These are phyloP conservation scores for Tephrocybe rancida DNA, from an alignment of 768 basidiomycete genomes.

Conservation along the genomic window DNA sequence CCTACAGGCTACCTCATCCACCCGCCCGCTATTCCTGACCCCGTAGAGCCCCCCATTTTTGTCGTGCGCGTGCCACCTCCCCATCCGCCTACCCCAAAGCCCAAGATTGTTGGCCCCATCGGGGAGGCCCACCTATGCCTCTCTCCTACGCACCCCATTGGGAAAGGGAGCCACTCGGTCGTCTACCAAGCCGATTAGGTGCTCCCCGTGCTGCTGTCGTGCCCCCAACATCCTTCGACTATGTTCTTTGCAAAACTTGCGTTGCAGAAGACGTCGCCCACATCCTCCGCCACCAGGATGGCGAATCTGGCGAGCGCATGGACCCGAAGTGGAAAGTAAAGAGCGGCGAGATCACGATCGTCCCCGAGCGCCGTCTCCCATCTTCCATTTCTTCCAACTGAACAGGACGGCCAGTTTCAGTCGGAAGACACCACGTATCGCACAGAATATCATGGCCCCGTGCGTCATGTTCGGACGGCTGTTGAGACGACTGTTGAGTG, in stretches of 20 bases:
- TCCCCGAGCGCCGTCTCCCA: background rate
- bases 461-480: constrained; percentile 16
- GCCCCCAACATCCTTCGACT: background rate
- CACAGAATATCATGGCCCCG: constrained; percentile 10
- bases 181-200: constrained; percentile 51
- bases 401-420: background rate
- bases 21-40: constrained; percentile 12
- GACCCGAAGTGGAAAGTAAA: constrained; percentile 9
- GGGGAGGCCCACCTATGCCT: constrained; percentile 54
- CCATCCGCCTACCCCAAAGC: background rate
- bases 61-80: constrained; percentile 29
- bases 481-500: constrained; percentile 29
- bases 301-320: constrained; percentile 20
- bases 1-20: constrained; percentile 10
- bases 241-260: constrained; percentile 39
- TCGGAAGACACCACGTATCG: background rate
- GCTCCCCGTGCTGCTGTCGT: constrained; percentile 13
- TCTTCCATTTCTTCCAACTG: constrained; percentile 1
- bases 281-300: constrained; percentile 27
- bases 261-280: constrained; percentile 29
- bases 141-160: constrained; percentile 34
- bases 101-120: constrained; percentile 8
- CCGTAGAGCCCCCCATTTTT: constrained; percentile 26
- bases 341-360: background rate
- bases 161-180: constrained; percentile 53